Conservation (phyloP, 345 rosid species). For the Salix exigua region DNA sequence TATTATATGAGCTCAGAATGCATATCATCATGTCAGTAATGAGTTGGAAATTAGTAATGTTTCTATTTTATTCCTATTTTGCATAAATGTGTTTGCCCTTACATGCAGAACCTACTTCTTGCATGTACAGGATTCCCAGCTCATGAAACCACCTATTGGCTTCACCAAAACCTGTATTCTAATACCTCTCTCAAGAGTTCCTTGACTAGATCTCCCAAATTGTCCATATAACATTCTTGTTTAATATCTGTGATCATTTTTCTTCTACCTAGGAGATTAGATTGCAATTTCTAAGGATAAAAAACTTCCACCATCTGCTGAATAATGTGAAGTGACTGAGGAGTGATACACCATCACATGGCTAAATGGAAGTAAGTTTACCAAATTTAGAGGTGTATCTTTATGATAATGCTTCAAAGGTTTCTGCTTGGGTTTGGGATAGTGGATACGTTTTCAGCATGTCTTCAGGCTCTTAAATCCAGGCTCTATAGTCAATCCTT, state of each 20-base stretch:
- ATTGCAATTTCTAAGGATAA: not conserved
- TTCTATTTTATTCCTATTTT: conserved; percentile 3
- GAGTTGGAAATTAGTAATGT: conserved; percentile 5
- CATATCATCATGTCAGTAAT: not conserved
- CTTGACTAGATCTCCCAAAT: conserved; percentile 10
- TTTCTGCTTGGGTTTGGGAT: conserved; percentile 5
- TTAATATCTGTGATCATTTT: conserved; percentile 1
- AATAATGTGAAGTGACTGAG: conserved; percentile 9
- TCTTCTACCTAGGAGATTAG: not conserved
- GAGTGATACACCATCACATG: conserved; percentile 10
- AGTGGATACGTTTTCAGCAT: conserved; percentile 11
- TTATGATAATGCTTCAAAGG: conserved; percentile 3
- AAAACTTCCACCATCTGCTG: not conserved
- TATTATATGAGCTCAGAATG: not conserved
- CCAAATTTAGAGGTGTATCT: conserved; percentile 9
- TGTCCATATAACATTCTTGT: not conserved
- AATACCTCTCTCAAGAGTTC: not conserved
- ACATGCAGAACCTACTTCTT: not conserved
- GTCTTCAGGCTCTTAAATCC: conserved; percentile 2
- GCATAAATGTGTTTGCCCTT: conserved; percentile 11
- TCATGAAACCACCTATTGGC: not conserved
- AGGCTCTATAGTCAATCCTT: conserved; percentile 10
- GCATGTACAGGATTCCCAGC: not conserved
- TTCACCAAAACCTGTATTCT: not conserved
- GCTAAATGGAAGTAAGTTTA: conserved; percentile 8